Conservation (phyloP, 257 asterid species). For the Voacanga thouarsii region DNA sequence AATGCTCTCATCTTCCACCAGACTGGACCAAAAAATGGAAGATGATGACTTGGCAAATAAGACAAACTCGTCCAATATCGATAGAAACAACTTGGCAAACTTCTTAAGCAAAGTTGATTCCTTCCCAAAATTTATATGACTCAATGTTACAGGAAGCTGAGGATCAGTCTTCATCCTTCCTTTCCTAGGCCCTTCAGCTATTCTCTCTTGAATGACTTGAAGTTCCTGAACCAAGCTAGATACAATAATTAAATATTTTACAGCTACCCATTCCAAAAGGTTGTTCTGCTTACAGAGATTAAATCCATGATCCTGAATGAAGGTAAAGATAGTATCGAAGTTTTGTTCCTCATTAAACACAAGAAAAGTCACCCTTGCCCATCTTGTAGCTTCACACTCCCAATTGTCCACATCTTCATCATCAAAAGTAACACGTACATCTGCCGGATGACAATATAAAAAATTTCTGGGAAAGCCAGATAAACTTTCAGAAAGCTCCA, state of each 20-base stretch:
- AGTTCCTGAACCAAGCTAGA: constrained; percentile 74
- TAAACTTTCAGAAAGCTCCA: constrained; percentile 50
- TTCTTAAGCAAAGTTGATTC: constrained; percentile 43
- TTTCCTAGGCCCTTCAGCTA: constrained; percentile 28
- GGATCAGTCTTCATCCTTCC: constrained; percentile 32
- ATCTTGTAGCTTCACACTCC: constrained; percentile 73
- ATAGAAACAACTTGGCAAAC: constrained; percentile 41
- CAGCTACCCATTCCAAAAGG: constrained; percentile 45
- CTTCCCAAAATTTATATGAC: constrained; percentile 27
- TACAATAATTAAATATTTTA: constrained; percentile 70
- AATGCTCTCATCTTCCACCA: constrained; percentile 35
- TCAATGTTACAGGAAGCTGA: constrained; percentile 30
- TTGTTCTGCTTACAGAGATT: constrained; percentile 44
- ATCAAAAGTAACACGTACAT: constrained; percentile 45
- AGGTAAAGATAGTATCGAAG: constrained; percentile 49
- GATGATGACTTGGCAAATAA: constrained; percentile 56
- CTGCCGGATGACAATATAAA: constrained; percentile 38
- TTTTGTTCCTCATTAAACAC: constrained; percentile 39
- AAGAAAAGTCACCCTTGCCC: constrained; percentile 86
- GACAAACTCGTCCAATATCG: constrained; percentile 63
- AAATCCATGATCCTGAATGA: constrained; percentile 53
- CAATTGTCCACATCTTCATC: constrained; percentile 84
- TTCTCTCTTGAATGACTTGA: constrained; percentile 55
- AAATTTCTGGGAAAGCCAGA: constrained; percentile 54
- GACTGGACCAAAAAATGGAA: constrained; percentile 56